Conservation (phyloP, 2,329 filamentous ascomycete species). For the Berkeleyomyces basicola region DNA sequence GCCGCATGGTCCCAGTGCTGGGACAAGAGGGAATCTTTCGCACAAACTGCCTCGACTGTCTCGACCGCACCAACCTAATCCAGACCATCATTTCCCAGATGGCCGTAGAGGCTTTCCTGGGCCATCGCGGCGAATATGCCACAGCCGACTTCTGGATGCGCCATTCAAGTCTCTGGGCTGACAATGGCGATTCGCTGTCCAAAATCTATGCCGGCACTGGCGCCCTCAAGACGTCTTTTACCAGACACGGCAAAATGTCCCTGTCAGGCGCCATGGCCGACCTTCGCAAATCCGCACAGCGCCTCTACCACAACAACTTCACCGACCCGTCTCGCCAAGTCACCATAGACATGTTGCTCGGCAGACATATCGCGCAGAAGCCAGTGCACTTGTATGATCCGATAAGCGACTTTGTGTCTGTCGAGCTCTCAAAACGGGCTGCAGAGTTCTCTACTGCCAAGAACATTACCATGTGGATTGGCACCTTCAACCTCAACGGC, state of each 20-base stretch:
- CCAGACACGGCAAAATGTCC: slow-evolving; percentile 88
- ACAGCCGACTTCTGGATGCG: slow-evolving; percentile 76
- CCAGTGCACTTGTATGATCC: slow-evolving; percentile 84
- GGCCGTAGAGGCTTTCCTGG: slow-evolving; percentile 72
- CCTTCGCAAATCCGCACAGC: slow-evolving; percentile 80
- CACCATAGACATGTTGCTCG: slow-evolving; percentile 85
- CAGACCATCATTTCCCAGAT: slow-evolving; percentile 92
- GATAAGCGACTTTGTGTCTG: slow-evolving; percentile 75
- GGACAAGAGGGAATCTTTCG: slow-evolving; percentile 93
- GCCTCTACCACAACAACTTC: slow-evolving; percentile 96
- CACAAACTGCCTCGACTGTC: slow-evolving; percentile 89
- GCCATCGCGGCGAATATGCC: slow-evolving; percentile 52
- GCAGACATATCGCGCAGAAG: slow-evolving; percentile 64
- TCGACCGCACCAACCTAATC: slow-evolving; percentile 89
- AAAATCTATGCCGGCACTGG: slow-evolving; percentile 95
- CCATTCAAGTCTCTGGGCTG: slow-evolving; percentile 88
- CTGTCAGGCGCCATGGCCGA: slow-evolving; percentile 87
- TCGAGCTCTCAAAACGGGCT: slow-evolving; percentile 52
- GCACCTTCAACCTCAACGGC: slow-evolving; percentile 92
- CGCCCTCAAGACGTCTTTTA: slow-evolving; percentile 89
- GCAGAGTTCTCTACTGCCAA: slow-evolving; percentile 61
- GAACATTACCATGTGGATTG: slow-evolving; percentile 59
- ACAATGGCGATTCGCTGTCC: slow-evolving; percentile 87
- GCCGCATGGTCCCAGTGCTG: slow-evolving; percentile 49
- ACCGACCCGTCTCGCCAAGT: slow-evolving; percentile 83